Conservation (phyloP, 1,284 basidiomycete genomes). For the Naganishia liquefaciens region DNA sequence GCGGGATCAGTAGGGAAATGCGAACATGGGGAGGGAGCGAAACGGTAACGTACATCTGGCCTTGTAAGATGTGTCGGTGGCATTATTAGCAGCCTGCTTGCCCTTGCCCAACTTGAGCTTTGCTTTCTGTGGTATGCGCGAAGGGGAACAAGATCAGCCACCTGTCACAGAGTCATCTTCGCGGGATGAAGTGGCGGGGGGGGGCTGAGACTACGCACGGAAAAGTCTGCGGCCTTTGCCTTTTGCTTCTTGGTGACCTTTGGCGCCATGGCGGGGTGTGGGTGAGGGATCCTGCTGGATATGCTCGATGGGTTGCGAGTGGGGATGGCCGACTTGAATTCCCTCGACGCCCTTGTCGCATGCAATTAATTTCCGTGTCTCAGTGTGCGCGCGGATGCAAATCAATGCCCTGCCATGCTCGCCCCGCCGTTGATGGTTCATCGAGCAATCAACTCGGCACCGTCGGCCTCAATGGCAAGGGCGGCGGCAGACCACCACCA, state of each 20-base stretch:
- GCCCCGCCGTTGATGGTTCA: too few relatives aligned
- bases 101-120: conserved; percentile 96
- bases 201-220: too few relatives aligned
- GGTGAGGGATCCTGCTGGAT: background rate
- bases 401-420: too few relatives aligned
- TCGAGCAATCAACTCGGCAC: too few relatives aligned
- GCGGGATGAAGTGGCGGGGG: too few relatives aligned
- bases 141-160: background rate
- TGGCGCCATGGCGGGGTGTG: conserved; percentile 62
- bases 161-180: conserved; percentile 5
- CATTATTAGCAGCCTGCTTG: conserved; percentile 78
- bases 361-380: background rate
- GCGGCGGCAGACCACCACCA: too few relatives aligned
- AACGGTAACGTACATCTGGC: conserved; percentile 78
- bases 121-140: conserved; percentile 70
- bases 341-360: background rate
- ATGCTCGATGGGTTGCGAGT: background rate
- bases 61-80: conserved; percentile 93
- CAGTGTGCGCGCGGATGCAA: background rate
- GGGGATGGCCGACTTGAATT: too few relatives aligned
- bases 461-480: too few relatives aligned
- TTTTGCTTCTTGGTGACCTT: conserved; percentile 80
- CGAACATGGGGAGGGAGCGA: too few relatives aligned
- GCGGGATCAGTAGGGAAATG: too few relatives aligned
- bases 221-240: conserved; percentile 84